These are phyloP conservation scores for Bondarzewia mesenterica DNA, from an alignment of 1,284 basidiomycete genomes.

Conservation along the genomic window DNA sequence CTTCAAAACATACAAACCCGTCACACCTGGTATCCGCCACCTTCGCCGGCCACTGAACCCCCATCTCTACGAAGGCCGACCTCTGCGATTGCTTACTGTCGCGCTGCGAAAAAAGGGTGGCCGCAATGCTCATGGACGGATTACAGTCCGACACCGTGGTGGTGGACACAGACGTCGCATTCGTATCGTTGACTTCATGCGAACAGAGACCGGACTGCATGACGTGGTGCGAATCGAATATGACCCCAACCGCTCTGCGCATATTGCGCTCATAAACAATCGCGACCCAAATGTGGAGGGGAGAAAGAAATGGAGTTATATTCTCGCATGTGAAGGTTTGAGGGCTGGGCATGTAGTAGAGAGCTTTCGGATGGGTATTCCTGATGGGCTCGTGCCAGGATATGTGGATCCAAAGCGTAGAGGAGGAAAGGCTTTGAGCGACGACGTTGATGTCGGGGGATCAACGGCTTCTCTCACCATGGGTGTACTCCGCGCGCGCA, in stretches of 20 bases:
- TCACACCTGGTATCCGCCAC: conserved; percentile 84
- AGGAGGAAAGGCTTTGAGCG: conserved; percentile 43
- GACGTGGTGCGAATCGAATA: conserved; percentile 94
- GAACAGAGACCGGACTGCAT: conserved; percentile 70
- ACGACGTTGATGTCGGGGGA: conserved; percentile 18
- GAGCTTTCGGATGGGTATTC: conserved; percentile 80
- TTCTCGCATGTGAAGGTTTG: conserved; percentile 86
- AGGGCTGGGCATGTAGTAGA: conserved; percentile 85
- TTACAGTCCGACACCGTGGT: conserved; percentile 86
- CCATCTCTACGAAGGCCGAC: conserved; percentile 80
- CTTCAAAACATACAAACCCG: conserved; percentile 88
- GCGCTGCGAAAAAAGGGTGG: conserved; percentile 84
- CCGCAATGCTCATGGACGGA: conserved; percentile 75
- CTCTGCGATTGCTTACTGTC: conserved; percentile 78
- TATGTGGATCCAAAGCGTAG: conserved; percentile 34
- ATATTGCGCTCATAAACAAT: conserved; percentile 83
- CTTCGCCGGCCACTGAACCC: conserved; percentile 74
- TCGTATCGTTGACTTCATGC: conserved; percentile 83
- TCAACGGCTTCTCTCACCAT: conserved; percentile 61
- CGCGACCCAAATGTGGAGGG: conserved; percentile 41
- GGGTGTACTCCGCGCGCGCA: conserved; percentile 80
- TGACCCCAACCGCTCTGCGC: conserved; percentile 89
- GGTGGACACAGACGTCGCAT: conserved; percentile 89
- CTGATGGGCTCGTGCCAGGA: conserved; percentile 67
- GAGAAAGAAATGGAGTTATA: conserved; percentile 68